These are phyloP conservation scores for Furcasterigmium furcatum DNA, from an alignment of 2,329 filamentous ascomycete genomes.

Conservation along the genomic window DNA sequence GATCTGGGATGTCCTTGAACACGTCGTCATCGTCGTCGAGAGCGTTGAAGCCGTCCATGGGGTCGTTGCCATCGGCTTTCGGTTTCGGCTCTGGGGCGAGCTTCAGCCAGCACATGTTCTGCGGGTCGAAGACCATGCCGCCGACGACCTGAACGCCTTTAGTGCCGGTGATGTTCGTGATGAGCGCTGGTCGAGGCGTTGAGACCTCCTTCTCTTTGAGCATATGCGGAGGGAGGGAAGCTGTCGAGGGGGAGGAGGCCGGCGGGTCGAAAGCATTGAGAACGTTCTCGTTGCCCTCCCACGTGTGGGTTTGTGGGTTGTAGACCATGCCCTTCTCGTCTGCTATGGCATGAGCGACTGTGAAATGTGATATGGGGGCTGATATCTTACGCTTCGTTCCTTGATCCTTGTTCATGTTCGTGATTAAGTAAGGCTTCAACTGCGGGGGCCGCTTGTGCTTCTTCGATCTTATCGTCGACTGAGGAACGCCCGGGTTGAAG, in stretches of 20 bases:
- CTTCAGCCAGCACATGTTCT: slow-evolving; percentile 97
- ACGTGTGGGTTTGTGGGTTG: slow-evolving; percentile 80
- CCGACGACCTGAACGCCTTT: slow-evolving; percentile 91
- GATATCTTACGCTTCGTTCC: slow-evolving; percentile 72
- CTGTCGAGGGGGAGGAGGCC: slow-evolving; percentile 49
- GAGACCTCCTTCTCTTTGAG: slow-evolving; percentile 53
- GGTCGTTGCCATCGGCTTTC: slow-evolving; percentile 49
- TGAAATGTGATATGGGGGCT: not conserved
- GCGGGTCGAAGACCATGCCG: slow-evolving; percentile 98
- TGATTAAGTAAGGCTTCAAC: slow-evolving; percentile 82
- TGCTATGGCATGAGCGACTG: slow-evolving; percentile 35
- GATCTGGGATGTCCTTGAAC: slow-evolving; percentile 91
- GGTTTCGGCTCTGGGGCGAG: slow-evolving; percentile 49
- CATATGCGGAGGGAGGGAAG: slow-evolving; percentile 38
- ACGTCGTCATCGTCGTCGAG: slow-evolving; percentile 88
- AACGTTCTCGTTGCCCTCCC: slow-evolving; percentile 95
- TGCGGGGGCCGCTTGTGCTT: slow-evolving; percentile 56
- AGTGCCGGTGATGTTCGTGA: slow-evolving; percentile 81
- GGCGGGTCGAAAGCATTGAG: slow-evolving; percentile 73
- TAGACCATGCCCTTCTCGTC: slow-evolving; percentile 95
- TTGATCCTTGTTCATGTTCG: slow-evolving; percentile 71
- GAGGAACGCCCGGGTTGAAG: slow-evolving; percentile 40
- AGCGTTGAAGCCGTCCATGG: slow-evolving; percentile 63
- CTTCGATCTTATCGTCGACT: slow-evolving; percentile 45
- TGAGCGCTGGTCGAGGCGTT: slow-evolving; percentile 72